These are phyloP conservation scores for Astrocystis sublimbata DNA, from an alignment of 495 filamentous ascomycete genomes.

Conservation along the genomic window DNA sequence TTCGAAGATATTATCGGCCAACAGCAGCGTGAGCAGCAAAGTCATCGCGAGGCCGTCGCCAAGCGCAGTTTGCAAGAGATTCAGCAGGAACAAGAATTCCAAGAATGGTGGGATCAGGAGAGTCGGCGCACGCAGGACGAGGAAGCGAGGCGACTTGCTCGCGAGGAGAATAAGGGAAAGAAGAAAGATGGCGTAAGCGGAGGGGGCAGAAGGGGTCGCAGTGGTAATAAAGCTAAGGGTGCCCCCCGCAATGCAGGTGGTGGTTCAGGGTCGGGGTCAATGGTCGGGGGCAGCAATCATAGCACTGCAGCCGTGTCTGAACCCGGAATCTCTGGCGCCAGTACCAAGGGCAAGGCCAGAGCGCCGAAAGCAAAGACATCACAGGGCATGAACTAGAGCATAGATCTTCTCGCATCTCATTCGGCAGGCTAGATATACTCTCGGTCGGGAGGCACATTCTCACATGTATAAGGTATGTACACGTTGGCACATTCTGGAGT, in stretches of 20 bases:
- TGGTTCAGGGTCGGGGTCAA: neutral
- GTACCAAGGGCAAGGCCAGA: slow-evolving; percentile 7
- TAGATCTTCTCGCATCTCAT: slow-evolving; percentile 16
- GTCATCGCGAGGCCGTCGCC: slow-evolving; percentile 76
- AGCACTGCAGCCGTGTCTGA: neutral
- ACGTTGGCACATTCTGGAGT: no score
- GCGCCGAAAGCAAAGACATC: slow-evolving; percentile 4
- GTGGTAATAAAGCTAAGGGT: slow-evolving; percentile 10
- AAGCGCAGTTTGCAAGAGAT: slow-evolving; percentile 91
- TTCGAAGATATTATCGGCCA: slow-evolving; percentile 88
- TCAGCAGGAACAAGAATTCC: slow-evolving; percentile 93
- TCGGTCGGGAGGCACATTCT: slow-evolving; percentile 11
- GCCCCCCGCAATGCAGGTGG: neutral
- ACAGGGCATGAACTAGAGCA: no score
- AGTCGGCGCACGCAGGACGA: slow-evolving; percentile 67
- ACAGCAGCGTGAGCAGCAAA: slow-evolving; percentile 81
- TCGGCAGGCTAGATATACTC: slow-evolving; percentile 3
- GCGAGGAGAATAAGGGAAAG: slow-evolving; percentile 34
- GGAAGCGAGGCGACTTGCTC: slow-evolving; percentile 50
- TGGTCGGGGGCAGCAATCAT: neutral
- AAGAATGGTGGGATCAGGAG: slow-evolving; percentile 97
- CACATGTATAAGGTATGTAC: neutral
- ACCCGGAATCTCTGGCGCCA: slow-evolving; percentile 1
- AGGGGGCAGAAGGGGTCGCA: slow-evolving; percentile 13
- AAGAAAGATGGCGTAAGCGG: slow-evolving; percentile 26